Percentiles rank a stretch among this genome's conserved stretches.
Evolutionary conservation across 345 rosid genomes (phyloP).

Genomic region (Salix koriyanagi): DNA sequence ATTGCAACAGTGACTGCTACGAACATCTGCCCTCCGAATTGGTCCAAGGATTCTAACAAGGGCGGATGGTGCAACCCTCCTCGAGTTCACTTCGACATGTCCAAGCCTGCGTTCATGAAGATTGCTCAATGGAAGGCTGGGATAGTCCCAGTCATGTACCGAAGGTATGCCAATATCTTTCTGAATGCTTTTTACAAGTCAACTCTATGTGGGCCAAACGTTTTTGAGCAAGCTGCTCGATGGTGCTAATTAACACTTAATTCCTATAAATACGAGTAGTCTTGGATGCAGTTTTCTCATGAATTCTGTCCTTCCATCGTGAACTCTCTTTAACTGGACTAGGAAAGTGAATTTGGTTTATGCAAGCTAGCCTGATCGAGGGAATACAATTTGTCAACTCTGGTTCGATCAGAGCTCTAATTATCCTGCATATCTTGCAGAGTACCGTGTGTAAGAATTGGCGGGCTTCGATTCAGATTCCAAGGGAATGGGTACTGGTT

Average conservation of each 20-base stretch:
- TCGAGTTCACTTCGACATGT: constrained; percentile 70
- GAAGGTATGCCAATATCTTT: constrained; percentile 37
- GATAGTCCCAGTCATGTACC: constrained; percentile 64
- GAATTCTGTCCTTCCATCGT: no score
- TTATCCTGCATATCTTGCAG: neutral
- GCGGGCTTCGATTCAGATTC: constrained; percentile 28
- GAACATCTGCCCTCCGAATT: constrained; percentile 83
- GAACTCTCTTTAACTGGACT: no score
- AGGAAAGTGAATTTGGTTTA: no score
- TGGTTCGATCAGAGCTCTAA: neutral
- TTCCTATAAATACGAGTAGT: neutral
- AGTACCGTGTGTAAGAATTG: constrained; percentile 17
- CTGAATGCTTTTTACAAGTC: neutral
- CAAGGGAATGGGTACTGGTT: constrained; percentile 32
- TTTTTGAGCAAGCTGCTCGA: neutral
- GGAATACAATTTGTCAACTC: no score
- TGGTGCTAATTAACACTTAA: neutral
- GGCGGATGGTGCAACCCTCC: constrained; percentile 98
- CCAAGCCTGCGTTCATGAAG: constrained; percentile 86
- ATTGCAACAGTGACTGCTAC: constrained; percentile 66
- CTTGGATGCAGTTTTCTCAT: no score
- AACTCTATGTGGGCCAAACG: neutral
- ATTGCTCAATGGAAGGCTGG: constrained; percentile 86
- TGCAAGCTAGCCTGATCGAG: no score
- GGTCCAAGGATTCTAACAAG: constrained; percentile 48